Percentiles rank a stretch among this genome's conserved stretches.
These are phyloP conservation scores for Gossypium arboreum DNA, from an alignment of 345 rosid genomes.

Conservation along the genomic window DNA sequence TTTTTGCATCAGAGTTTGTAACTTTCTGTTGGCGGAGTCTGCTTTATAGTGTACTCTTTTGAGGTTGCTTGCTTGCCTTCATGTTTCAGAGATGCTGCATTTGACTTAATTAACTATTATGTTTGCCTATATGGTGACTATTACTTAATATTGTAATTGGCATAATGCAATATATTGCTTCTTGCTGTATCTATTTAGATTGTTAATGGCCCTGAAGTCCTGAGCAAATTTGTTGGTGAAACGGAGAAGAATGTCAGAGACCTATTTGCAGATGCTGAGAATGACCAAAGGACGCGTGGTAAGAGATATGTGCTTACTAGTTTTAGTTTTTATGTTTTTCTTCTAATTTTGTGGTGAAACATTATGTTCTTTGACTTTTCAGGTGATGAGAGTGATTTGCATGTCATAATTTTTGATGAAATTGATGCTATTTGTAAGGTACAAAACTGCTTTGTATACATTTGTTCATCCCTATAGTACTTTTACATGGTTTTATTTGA, in stretches of 20 bases:
- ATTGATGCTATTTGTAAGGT: slow-evolving; percentile 99
- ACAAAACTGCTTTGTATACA: slow-evolving; percentile 19
- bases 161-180: slow-evolving; percentile 17
- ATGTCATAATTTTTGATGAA: slow-evolving; percentile 96
- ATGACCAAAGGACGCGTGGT: slow-evolving; percentile 85
- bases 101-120: not conserved
- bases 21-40: not conserved
- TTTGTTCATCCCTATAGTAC: not conserved
- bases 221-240: slow-evolving; percentile 98
- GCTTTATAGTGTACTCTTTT: not conserved
- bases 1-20: not conserved
- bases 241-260: slow-evolving; percentile 95
- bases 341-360: slow-evolving; percentile 15
- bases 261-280: slow-evolving; percentile 96
- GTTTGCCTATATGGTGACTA: not conserved
- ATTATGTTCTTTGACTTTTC: slow-evolving; percentile 28
- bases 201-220: slow-evolving; percentile 95
- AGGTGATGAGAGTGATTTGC: slow-evolving; percentile 96
- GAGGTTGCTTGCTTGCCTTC: not conserved
- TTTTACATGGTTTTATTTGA: not conserved
- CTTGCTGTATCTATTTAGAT: slow-evolving; percentile 46
- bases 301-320: slow-evolving; percentile 22
- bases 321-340: slow-evolving; percentile 17
- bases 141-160: slow-evolving; percentile 1
- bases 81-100: not conserved